Evolutionary conservation across 306 rosid species (phyloP), one percentile per base, ranked within the genome.

Genomic region (Purshia tridentata): DNA sequence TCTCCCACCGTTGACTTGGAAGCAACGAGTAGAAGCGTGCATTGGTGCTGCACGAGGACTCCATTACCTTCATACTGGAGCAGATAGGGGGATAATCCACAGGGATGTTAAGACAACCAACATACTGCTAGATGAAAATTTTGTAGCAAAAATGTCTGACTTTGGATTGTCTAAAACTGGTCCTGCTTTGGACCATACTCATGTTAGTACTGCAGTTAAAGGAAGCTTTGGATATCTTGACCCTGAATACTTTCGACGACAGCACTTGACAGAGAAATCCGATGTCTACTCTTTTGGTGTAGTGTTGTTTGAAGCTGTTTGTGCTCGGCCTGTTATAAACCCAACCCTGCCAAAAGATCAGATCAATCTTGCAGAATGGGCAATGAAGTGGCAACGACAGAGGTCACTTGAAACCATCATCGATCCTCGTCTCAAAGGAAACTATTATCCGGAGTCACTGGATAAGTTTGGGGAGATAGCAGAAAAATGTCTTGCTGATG

Each of bases 281-380:
- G 98, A 94, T 59, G 88, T 94, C 19, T 94, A 94, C 88, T 94
- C 99, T 5, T 90, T 94, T 70, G 99, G 98, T 1, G 97, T 94
- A 46, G 96, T 94, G 39, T 53, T 94, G 83, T 91, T 89, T 37
- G 99, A 94, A 84, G 97, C 79, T 82, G 83, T 84, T 15, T 94
- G 99, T 71, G 96, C 96, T 53, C 86, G 99, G 73, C 90, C 99
- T 58, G 97, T 94, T 42, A 94, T 94, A 78, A 91, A 94, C 76
- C 99, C 99, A 10, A 88, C 82, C 22, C 86, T 91, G 83, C 98
- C 99, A 5, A 94, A 79, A 76, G 98, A 94, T 75, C 90, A 94
- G 77, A 90, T 91, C 80, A 94, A 94, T 60, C 99, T 94, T 35
- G 97, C 98, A 67, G 98, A 94, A 78, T 94, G 99, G 99, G 99